Base-by-base conservation (phyloP, 2,329 filamentous ascomycete genomes). In the Ceratocystis ficicola region DNA sequence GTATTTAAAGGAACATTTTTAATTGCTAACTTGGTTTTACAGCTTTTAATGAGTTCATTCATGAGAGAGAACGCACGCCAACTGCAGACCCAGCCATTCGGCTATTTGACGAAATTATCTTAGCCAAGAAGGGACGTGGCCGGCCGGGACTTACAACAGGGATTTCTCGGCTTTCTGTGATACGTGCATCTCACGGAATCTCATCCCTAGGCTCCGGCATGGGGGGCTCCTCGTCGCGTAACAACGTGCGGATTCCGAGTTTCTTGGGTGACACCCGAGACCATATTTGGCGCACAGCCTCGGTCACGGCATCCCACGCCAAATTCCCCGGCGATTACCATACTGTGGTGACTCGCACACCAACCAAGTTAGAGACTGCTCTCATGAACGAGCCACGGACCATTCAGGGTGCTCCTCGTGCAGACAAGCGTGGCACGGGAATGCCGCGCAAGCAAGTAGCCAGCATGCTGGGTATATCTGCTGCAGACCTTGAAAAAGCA, bases 341-440 rank as follows among this genome's bases (percentile, higher is more conserved):
- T 67, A 75, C 79, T 41, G 78, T 85, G 15, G 78, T 84, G 65
- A 84, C 84, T 12, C 77, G 85, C 70, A 85, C 89, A 46, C 94
- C 94, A 4, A 85, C 89, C 6, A 92, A 89, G 72, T 81, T 99
- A 8, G 94, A 99, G 71, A 83, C 87, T 3, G 83, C 85, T 15
- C 79, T 96, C 60, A 96, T 97, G 90, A 90, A 90, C 74, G 92
- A 96, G 75, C 92, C 92, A 36, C 83, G 92, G 67, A 86, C 89
- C 69, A 93, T 96, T 48, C 90, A 95, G 74, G 92, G 92, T 44
- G 86, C 91, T n/a, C 91, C 91, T 28, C 77, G 83, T 44, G 79
- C 81, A 20, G 81, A 83, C 67, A 78, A 79, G 66, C 77, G 78
- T n/a, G 76, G 76, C 6, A 77, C 77, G 48, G 79, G 80, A 32